Base-by-base conservation (phyloP, 164 flowering plant genomes). In the Pachysandra terminalis region DNA sequence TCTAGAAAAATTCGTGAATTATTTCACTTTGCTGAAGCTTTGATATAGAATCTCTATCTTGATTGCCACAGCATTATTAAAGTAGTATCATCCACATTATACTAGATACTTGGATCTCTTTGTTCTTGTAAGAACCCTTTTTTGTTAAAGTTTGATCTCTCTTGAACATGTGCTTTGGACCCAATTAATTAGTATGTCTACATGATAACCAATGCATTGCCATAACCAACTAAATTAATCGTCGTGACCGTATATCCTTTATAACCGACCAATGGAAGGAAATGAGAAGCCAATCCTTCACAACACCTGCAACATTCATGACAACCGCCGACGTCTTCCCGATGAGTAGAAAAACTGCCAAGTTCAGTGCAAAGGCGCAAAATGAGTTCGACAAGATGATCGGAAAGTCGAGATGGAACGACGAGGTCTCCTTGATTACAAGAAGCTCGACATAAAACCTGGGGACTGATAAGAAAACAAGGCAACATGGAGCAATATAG, bases 281-380 rank as follows among this genome's bases (percentile, higher is more conserved):
- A 53, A 53, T 53, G 56, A 53, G 56, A 53, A 53, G 56, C 56
- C 56, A 53, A 12, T 53, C 56, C 56, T 53, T 53, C 16, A 53
- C 56, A 19, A 53, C 56, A 53, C 56, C 23, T 6, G 56, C 56
- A 6, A 53, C 56, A 53, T 53, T 53, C 56, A 53, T 53, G 9
- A 22, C 9, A n/a, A 53, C 22, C 9, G 56, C 56, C 56, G 56
- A 53, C 4, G 59, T 56, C 27, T 56, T 56, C 59, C 27, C 26
- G 15, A 56, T 27, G 8, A 56, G 59, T 4, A 56, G 27, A 56
- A 24, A 24, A 21, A 22, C 59, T 22, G 27, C 27, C 27, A 56
- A 12, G 15, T 56, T 22, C 1, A 56, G 27, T 12, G 15, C 27
- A 56, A 56, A 56, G 13, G 59, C 59, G 22, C 27, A 24, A 14